phyloP scores from a whole-genome alignment of 2,329 filamentous ascomycete species.

The Venturia carpophila region DNA sequence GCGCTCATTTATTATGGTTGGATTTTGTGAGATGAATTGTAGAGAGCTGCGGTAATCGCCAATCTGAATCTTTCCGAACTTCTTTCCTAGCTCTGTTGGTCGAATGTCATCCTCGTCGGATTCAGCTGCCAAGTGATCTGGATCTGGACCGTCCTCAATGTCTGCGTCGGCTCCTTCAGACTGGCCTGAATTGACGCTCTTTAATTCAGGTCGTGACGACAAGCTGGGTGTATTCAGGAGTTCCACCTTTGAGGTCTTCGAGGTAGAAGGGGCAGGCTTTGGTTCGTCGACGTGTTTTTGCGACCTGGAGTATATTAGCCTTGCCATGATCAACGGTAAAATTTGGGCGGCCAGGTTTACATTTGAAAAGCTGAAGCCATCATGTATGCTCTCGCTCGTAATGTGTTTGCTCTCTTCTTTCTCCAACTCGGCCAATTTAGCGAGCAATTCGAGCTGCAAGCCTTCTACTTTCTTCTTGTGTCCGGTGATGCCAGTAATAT shows the following conservation, averaged over 20 bases:
- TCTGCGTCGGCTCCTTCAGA: constrained; percentile 56
- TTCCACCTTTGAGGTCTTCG: constrained; percentile 49
- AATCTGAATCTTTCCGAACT: constrained; percentile 71
- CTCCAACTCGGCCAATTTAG: constrained; percentile 73
- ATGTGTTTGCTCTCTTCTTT: constrained; percentile 83
- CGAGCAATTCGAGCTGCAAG: constrained; percentile 65
- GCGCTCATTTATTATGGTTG: constrained; percentile 68
- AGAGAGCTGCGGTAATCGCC: constrained; percentile 67
- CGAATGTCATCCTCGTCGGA: constrained; percentile 67
- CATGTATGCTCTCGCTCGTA: constrained; percentile 81
- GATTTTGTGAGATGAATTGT: constrained; percentile 71
- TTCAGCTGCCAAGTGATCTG: constrained; percentile 37
- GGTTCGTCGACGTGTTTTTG: constrained; percentile 23
- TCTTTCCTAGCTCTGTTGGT: constrained; percentile 67
- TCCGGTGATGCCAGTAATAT: constrained; percentile 66
- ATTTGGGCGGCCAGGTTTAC: constrained; percentile 36
- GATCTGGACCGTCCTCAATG: constrained; percentile 45
- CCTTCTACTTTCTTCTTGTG: constrained; percentile 72
- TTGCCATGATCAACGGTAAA: neutral
- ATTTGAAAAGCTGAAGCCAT: constrained; percentile 81
- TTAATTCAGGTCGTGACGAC: constrained; percentile 4
- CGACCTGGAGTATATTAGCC: constrained; percentile 15
- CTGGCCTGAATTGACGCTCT: constrained; percentile 35
- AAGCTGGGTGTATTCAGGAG: constrained; percentile 59
- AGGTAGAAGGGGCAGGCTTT: constrained; percentile 24